Base-by-base conservation (phyloP, 371 early-diverging fungal species). In the Syncephalastrum monosporum region DNA sequence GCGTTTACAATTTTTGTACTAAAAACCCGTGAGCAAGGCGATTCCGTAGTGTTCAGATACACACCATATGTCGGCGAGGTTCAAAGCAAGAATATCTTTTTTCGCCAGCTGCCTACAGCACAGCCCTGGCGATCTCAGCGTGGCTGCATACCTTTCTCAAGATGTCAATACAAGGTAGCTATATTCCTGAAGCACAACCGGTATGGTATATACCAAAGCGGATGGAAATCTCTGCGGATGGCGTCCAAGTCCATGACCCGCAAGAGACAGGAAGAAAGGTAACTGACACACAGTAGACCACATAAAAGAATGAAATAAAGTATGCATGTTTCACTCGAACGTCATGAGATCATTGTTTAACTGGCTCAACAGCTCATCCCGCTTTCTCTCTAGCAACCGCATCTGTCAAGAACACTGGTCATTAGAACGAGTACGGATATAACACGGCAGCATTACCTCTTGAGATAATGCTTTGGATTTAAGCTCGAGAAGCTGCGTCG, bases 401-500 rank as follows among this genome's bases (percentile, higher is more conserved):
- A 63, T 63, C 64, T 63, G 19, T 45, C 21, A 42, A 2, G 8
- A 10, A 10, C 1, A 33, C 6, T 33, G 6, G 10, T 12, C 38
- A 10, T 33, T 33, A 33, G 8, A 5, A 33, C 8, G 10, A 1
- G 10, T 33, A 5, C 29, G 14, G 15, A 14, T 8, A 43, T 24
- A 19, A 23, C 12, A 33, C 13, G 3, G 17, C 7, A 44, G 27
- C 29, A 13, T 46, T 59, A 69, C 69, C 63, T 74, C 57, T 56
- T 62, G 61, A 23, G 64, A 56, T 4, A 71, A 23, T 13, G 56
- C 69, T 16, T 50, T 46, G 33, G 57, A 29, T 50, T 56, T 68
- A 4, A 59, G 42, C 27, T 74, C 69, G 17, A 74, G 50, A 50
- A 73, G 51, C 56, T 79, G 76, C 1, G 78, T 69, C 2, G 82